These are phyloP conservation scores for Fusarium phyllophilum DNA, from an alignment of 2,329 filamentous ascomycete genomes.

Conservation along the genomic window DNA sequence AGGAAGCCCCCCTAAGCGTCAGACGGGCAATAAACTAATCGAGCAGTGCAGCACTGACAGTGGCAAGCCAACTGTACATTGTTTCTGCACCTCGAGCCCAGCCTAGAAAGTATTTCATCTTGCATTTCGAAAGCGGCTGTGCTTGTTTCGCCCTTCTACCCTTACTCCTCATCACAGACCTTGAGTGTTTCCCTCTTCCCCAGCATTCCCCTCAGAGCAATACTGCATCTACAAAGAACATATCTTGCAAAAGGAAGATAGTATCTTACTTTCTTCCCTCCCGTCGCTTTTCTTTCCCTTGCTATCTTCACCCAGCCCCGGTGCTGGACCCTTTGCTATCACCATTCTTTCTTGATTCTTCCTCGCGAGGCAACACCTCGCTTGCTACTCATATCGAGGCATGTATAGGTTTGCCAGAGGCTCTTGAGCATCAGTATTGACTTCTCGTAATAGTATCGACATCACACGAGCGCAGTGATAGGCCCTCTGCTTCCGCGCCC, in stretches of 20 bases:
- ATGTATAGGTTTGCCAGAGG: not conserved
- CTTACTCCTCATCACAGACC: not conserved
- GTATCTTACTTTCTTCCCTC: not conserved
- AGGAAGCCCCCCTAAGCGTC: not conserved
- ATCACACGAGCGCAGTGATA: not conserved
- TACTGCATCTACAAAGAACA: not conserved
- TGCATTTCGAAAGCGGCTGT: not conserved
- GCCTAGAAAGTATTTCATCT: not conserved
- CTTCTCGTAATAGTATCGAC: not conserved
- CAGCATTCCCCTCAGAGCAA: not conserved
- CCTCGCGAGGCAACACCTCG: not conserved
- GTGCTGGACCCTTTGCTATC: not conserved
- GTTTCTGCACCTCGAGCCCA: not conserved
- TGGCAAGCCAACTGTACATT: slow-evolving; percentile 1
- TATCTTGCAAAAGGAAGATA: not conserved
- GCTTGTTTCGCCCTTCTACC: not conserved
- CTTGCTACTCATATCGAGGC: not conserved
- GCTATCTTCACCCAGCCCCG: not conserved
- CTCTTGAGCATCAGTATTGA: not conserved
- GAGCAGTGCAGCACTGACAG: not conserved
- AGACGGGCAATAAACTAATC: not conserved
- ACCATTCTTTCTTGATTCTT: not conserved
- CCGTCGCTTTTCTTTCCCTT: not conserved
- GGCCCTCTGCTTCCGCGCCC: not conserved
- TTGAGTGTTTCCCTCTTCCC: not conserved